A percentile compares a stretch with the other conserved stretches of the same genome.
Conservation (phyloP, 2,329 filamentous ascomycete species). For the Tympanopsis confertula region DNA sequence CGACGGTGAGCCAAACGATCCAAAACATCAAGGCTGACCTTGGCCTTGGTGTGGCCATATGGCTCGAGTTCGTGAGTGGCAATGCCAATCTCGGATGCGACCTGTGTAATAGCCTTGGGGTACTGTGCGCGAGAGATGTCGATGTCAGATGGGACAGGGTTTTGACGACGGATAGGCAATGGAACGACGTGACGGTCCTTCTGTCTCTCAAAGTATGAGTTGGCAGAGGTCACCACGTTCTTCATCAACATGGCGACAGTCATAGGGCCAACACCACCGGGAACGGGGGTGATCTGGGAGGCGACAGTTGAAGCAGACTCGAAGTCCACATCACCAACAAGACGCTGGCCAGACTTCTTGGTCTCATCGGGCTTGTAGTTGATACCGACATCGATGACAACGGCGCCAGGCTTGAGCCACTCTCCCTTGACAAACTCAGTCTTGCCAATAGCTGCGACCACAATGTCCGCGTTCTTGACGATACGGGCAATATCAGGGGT, state of each 20-base stretch:
- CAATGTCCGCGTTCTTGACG: conserved; percentile 74
- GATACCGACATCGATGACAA: conserved; percentile 95
- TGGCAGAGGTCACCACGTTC: conserved; percentile 83
- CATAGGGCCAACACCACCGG: conserved; percentile 95
- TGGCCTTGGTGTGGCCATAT: conserved; percentile 90
- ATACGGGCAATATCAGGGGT: conserved; percentile 63
- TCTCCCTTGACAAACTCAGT: conserved; percentile 83
- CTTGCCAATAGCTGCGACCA: conserved; percentile 84
- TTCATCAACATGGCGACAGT: conserved; percentile 96
- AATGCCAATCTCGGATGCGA: conserved; percentile 82
- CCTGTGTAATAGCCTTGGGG: conserved; percentile 78
- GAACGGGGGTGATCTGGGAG: conserved; percentile 88
- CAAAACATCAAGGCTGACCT: conserved; percentile 74
- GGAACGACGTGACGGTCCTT: conserved; percentile 70
- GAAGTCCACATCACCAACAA: conserved; percentile 92
- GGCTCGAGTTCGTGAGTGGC: conserved; percentile 81
- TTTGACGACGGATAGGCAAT: conserved; percentile 67
- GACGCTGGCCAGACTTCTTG: conserved; percentile 82
- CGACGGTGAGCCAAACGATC: conserved; percentile 76
- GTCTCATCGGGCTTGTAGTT: conserved; percentile 85
- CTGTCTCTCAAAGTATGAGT: conserved; percentile 69
- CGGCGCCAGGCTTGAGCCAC: conserved; percentile 87
- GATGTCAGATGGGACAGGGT: conserved; percentile 90
- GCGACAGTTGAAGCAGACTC: conserved; percentile 75
- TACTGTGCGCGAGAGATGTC: conserved; percentile 78